Evolutionary conservation across 2,329 filamentous ascomycete species (phyloP).

Genomic region (Alternaria arbusti): DNA sequence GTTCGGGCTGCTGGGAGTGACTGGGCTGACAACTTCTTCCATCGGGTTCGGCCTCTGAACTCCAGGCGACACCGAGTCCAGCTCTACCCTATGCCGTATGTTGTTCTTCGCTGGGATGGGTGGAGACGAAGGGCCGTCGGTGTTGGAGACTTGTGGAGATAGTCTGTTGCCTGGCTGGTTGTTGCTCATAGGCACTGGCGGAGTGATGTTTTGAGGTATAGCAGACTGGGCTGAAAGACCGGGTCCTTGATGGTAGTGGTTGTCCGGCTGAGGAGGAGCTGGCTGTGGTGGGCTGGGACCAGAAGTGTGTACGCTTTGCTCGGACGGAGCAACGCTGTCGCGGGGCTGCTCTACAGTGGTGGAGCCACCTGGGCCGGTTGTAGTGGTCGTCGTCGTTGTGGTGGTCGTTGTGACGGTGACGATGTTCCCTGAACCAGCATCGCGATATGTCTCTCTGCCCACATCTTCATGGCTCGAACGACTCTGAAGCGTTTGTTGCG

Average conservation of each 20-base stretch:
- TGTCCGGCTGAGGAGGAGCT: slow-evolving; percentile 24
- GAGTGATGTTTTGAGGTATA: slow-evolving; percentile 13
- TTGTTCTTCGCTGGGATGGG: slow-evolving; percentile 46
- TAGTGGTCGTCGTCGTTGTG: slow-evolving; percentile 46
- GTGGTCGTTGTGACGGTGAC: slow-evolving; percentile 46
- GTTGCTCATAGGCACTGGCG: slow-evolving; percentile 5
- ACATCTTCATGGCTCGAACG: slow-evolving; percentile 35
- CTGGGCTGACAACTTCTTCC: slow-evolving; percentile 29
- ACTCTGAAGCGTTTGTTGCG: slow-evolving; percentile 19
- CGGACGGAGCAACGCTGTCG: slow-evolving; percentile 19
- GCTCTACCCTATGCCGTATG: slow-evolving; percentile 44
- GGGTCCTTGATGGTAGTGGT: slow-evolving; percentile 17
- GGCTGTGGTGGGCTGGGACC: slow-evolving; percentile 44
- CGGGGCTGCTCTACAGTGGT: slow-evolving; percentile 42
- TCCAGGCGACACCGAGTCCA: slow-evolving; percentile 42
- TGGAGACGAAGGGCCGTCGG: slow-evolving; percentile 29
- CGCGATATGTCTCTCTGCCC: slow-evolving; percentile 38
- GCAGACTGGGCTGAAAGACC: slow-evolving; percentile 21
- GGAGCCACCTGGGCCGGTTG: slow-evolving; percentile 42
- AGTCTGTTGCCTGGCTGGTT: slow-evolving; percentile 2
- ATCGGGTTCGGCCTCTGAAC: slow-evolving; percentile 43
- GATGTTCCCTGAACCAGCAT: slow-evolving; percentile 41
- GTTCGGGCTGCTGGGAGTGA: slow-evolving; percentile 36
- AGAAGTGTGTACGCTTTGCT: slow-evolving; percentile 38
- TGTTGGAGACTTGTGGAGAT: slow-evolving; percentile 15